These are phyloP conservation scores for Pyrenochaeta sp. DNA, from an alignment of 2,329 filamentous ascomycete genomes.

Conservation along the genomic window DNA sequence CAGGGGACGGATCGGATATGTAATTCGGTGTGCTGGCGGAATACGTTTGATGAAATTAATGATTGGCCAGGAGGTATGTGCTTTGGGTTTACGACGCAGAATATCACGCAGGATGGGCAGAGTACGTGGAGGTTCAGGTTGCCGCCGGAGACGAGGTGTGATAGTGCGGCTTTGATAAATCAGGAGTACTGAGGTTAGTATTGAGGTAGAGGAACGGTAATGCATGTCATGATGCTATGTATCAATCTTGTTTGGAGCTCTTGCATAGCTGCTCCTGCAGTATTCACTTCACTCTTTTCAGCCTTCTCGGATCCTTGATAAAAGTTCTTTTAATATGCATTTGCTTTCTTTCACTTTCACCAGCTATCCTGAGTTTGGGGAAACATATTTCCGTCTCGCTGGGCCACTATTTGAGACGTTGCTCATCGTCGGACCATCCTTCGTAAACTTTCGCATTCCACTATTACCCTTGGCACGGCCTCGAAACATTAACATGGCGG, in stretches of 20 bases:
- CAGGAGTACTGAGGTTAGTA: constrained; percentile 2
- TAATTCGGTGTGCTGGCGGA: constrained; percentile 23
- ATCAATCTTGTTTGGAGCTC: neutral
- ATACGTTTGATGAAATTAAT: constrained; percentile 22
- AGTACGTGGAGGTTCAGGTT: constrained; percentile 7
- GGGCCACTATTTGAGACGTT: neutral
- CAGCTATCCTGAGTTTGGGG: no score
- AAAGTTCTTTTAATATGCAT: no score
- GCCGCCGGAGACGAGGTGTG: constrained; percentile 19
- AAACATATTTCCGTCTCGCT: no score
- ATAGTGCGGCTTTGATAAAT: constrained; percentile 22
- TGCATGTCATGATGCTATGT: neutral
- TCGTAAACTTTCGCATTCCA: neutral
- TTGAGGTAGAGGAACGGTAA: neutral
- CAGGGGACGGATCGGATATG: constrained; percentile 9
- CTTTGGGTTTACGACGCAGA: constrained; percentile 19
- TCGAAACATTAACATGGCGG: neutral
- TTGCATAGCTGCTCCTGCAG: neutral
- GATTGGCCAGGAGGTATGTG: constrained; percentile 23
- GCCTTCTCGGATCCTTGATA: no score
- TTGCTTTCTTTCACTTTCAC: no score
- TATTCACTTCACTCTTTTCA: no score
- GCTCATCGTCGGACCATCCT: neutral
- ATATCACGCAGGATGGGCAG: constrained; percentile 11
- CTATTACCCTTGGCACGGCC: no score